phyloP scores from a whole-genome alignment of 495 filamentous ascomycete species.

The Podospora australis region DNA sequence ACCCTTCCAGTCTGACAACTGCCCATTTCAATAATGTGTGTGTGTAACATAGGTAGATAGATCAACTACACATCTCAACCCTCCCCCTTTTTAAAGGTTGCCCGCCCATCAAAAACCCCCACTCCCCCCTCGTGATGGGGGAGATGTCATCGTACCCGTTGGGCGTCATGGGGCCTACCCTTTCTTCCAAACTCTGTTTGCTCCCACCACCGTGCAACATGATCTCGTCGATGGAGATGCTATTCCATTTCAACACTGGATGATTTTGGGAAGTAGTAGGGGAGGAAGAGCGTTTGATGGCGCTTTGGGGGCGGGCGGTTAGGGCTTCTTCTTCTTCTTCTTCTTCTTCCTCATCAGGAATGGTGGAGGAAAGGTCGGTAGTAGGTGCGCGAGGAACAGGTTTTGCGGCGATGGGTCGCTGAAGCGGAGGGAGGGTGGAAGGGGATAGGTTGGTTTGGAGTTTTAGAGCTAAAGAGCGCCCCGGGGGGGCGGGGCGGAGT shows the following conservation, averaged over 20 bases:
- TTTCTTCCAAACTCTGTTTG: background rate
- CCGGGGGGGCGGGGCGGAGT: conserved; percentile 10
- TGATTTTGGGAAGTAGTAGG: background rate
- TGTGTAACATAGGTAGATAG: no score
- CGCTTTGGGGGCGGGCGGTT: conserved; percentile 32
- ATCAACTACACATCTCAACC: conserved; percentile 29
- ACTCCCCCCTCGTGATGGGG: conserved; percentile 48
- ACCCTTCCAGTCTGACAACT: no score
- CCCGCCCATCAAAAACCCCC: conserved; percentile 43
- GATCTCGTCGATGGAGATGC: conserved; percentile 16
- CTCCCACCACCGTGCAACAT: background rate
- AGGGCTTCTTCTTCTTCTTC: conserved; percentile 29
- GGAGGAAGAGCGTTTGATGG: conserved; percentile 2
- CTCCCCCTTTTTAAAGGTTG: conserved; percentile 22
- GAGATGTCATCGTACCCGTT: conserved; percentile 51
- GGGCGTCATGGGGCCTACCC: conserved; percentile 41
- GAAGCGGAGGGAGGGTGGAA: no score
- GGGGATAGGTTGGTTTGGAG: conserved; percentile 34
- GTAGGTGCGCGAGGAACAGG: background rate
- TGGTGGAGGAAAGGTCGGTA: background rate
- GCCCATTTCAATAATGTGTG: no score
- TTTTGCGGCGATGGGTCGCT: no score
- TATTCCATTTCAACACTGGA: conserved; percentile 2
- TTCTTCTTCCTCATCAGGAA: conserved; percentile 5
- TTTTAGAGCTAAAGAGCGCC: conserved; percentile 26